Percentiles rank a stretch among this genome's conserved stretches.
These are phyloP conservation scores for Corchorus olitorius DNA, from an alignment of 345 rosid species.

Conservation along the genomic window DNA sequence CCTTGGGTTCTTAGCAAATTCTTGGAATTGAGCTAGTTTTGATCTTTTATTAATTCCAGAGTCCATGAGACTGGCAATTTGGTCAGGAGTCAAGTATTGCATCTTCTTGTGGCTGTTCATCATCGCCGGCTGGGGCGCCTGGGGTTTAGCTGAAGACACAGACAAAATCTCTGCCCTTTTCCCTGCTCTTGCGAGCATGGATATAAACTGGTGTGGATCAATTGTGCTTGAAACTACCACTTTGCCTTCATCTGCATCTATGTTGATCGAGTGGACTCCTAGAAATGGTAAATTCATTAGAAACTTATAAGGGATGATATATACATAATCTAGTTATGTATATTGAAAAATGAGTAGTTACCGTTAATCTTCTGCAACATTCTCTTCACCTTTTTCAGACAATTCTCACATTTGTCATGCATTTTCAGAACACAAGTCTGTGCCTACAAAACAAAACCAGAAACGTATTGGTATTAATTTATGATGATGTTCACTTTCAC, in stretches of 20 bases:
- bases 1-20: too few species aligned
- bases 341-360: background rate
- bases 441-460: background rate
- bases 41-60: too few species aligned
- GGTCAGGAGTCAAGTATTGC: too few species aligned
- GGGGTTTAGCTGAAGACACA: too few species aligned
- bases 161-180: background rate
- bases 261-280: background rate
- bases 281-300: background rate
- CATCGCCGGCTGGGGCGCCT: too few species aligned
- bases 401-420: slow-evolving; percentile 5
- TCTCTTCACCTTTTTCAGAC: slow-evolving; percentile 8
- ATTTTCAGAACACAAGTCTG: slow-evolving; percentile 21
- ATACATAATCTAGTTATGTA: too few species aligned
- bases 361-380: slow-evolving; percentile 15
- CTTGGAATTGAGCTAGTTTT: too few species aligned
- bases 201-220: background rate
- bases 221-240: background rate
- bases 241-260: background rate
- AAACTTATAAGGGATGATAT: background rate
- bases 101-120: too few species aligned
- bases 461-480: background rate
- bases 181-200: background rate
- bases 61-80: too few species aligned
- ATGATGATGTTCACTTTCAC: background rate